A percentile compares a stretch with the other conserved stretches of the same genome.
phyloP scores from a whole-genome alignment of 1,284 basidiomycete genomes.

The Lentinula novae-zelandiae region DNA sequence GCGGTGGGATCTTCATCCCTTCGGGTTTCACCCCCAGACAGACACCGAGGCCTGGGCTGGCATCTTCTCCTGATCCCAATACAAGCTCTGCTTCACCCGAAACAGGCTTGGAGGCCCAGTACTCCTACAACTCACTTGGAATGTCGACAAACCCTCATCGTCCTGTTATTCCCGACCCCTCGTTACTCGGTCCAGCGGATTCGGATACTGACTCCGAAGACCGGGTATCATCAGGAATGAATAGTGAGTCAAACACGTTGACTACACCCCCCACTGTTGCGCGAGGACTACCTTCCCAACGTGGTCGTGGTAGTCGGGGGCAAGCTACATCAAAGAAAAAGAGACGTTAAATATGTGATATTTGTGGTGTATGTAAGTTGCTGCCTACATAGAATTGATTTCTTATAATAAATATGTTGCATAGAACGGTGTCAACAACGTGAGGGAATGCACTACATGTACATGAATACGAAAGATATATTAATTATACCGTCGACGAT shows the following conservation, averaged over 20 bases:
- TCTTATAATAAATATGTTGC: background rate
- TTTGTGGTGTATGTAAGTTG: too few relatives aligned
- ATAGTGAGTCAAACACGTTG: conserved; percentile 12
- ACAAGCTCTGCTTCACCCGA: background rate
- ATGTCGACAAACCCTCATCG: conserved; percentile 2
- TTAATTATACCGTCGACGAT: conserved; percentile 15
- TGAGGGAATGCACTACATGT: background rate
- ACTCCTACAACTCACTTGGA: background rate
- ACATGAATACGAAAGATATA: background rate
- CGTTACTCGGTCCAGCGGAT: conserved; percentile 8
- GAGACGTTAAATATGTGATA: background rate
- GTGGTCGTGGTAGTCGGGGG: background rate
- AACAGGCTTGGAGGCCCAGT: background rate
- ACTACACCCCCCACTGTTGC: conserved; percentile 11
- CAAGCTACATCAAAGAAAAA: conserved; percentile 1
- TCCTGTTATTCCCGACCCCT: conserved; percentile 11
- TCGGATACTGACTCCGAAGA: conserved; percentile 11
- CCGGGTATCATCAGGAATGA: conserved; percentile 12
- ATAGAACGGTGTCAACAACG: background rate
- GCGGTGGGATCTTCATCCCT: conserved; percentile 3
- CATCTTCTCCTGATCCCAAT: background rate
- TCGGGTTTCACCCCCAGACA: background rate
- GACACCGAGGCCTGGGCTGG: background rate
- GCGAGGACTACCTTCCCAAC: conserved; percentile 5
- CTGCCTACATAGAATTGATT: too few relatives aligned